Evolutionary conservation across 2,329 filamentous ascomycete species (phyloP), one percentile per base, ranked within the genome.

Genomic region (Daldinia sp.): DNA sequence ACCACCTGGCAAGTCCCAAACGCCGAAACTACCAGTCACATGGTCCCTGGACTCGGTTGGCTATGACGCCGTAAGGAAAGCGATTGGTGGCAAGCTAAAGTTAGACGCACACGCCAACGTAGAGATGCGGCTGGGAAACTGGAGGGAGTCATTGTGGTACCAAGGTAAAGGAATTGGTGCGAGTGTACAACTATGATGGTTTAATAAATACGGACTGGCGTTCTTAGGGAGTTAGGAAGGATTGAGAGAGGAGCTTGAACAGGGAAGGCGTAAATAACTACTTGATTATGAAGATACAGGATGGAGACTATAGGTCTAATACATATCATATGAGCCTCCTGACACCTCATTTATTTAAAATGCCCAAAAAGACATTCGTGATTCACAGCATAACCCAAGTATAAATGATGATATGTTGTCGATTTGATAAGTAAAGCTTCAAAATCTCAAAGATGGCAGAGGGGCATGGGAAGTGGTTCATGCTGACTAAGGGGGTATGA

Each of bases 21-120:
- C 92, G 0, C 95, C 95, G 0, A 87, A 87, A 64, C 78, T 99
- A 46, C 94, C 95, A 0, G 95, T 98, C 0, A 85, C 91, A 44
- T 95, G 94, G 91, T 90, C 88, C 37, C 77, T 93, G 18, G 90
- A 88, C 13, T 90, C 89, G 13, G 88, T 97, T 10, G 96, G 95
- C 1, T 97, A 95, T 74, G 93, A 93, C 44, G 93, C 92, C 59
- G 84, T 98, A 13, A 88, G 85, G 74, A 89, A 90, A 73, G 95
- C 95, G 10, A 79, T 98, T 0, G 95, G 95, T 0, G 94, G 95
- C 0, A 86, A 84, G 26, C 79, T 98, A 72, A 92, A 92, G 79
- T 80, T 98, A 67, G 92, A 94, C 79, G 93, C 94, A 1, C 84
- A 86, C 73, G 96, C 94, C 0, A 84, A 89, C 46, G 92, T 97